Base-by-base conservation (phyloP, 2,329 filamentous ascomycete species). In the Torrubiellomyces zombiae region DNA sequence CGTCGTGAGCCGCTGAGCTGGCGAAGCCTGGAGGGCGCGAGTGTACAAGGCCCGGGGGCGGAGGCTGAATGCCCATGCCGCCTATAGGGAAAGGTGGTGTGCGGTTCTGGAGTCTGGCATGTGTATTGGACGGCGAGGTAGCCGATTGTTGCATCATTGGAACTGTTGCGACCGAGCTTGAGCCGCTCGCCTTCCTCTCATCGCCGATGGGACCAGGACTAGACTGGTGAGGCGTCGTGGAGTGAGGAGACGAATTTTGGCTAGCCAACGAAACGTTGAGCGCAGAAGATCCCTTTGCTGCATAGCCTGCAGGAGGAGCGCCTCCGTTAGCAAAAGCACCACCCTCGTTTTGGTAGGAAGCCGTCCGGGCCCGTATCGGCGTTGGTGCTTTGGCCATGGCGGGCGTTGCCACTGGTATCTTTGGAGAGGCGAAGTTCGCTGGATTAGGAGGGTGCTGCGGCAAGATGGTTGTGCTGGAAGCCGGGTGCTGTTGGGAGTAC, bases 371-470 rank as follows among this genome's bases (percentile, higher is more conserved):
- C 33, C 78, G 76, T 35, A 72, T 75, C 7, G 83, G 80, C 9
- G 80, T 85, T 5, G 82, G 73, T 12, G 75, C 74, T 47, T 93
- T 93, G 9, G 83, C 74, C 23, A 92, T 54, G 14, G 72, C 75
- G 6, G 89, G 86, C 17, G 80, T 89, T 7, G 79, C 77, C 32
- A 81, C 62, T 15, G 75, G 58, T 25, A 86, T 67, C 44, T 82
- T 80, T 6, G 86, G 86, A 10, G 86, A 94, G 23, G 72, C 69
- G 34, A 75, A 63, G 30, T 56, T 62, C 16, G 66, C 57, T 27
- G 61, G 55, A 30, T 62, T 62, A 23, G 65, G 49, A 22, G 66
- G 60, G 34, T 75, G 74, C 26, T 72, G 62, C 34, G 71, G 72
- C 35, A 68, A 44, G 21, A 55, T 58, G 5, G 48, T 41, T 3